Evolutionary conservation across 345 rosid genomes (phyloP).

Genomic region (Corymbia maculata): DNA sequence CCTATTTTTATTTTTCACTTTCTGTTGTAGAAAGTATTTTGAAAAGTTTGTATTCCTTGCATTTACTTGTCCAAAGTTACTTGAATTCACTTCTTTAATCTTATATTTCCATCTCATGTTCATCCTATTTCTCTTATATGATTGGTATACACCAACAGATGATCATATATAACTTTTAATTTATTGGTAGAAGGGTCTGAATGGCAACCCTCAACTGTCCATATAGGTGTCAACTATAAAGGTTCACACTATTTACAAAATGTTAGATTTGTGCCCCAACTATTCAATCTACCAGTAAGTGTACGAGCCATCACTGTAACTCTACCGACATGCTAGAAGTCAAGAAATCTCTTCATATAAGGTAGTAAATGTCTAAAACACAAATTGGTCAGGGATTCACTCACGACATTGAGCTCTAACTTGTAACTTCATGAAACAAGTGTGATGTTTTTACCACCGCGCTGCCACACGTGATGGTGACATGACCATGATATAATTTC

Average conservation of each 20-base stretch:
- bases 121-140: too few relatives aligned
- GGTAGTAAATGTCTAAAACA: not conserved
- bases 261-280: accelerated
- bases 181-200: not conserved
- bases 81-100: too few relatives aligned
- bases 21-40: too few relatives aligned
- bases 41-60: too few relatives aligned
- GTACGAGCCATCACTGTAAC: too few relatives aligned
- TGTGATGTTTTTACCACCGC: not conserved
- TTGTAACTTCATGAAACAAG: accelerated
- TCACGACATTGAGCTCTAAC: not conserved
- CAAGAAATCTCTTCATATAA: not conserved
- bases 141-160: accelerated
- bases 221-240: not conserved
- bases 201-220: not conserved
- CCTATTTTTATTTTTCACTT: too few relatives aligned
- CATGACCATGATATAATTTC: accelerated
- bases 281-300: not conserved
- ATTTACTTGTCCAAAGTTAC: too few relatives aligned
- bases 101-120: too few relatives aligned
- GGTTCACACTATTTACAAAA: not conserved
- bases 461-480: not conserved
- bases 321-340: accelerated
- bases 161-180: not conserved
- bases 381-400: not conserved